Conservation (phyloP, 345 rosid genomes). For the Arabidopsis thaliana region TAIR10.1 NC_003070.9:7127501-7128000, state of each 20-base stretch:
- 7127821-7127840: conserved; percentile 63
- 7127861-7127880: background rate
- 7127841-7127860: conserved; percentile 23
- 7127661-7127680: conserved; percentile 92
- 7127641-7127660: conserved; percentile 94
- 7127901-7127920: conserved; percentile 94
- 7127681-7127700: conserved; percentile 23
- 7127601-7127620: background rate
- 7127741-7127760: conserved; percentile 96
- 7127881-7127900: conserved; percentile 7
- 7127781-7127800: conserved; percentile 90
- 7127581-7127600: background rate
- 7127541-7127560: conserved; percentile 88
- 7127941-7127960: conserved; percentile 49
- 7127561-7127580: background rate
- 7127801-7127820: conserved; percentile 88
- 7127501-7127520: conserved; percentile 86
- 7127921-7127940: conserved; percentile 84
- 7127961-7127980: conserved; percentile 22
- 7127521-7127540: conserved; percentile 89
- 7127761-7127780: conserved; percentile 99
- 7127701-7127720: conserved; percentile 13
- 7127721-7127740: background rate
- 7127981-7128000: background rate
- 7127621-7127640: conserved; percentile 36